A percentile compares a stretch with the other conserved stretches of the same genome.
phyloP scores from a whole-genome alignment of 2,329 filamentous ascomycete genomes.

The Fusarium incarnatum region DNA sequence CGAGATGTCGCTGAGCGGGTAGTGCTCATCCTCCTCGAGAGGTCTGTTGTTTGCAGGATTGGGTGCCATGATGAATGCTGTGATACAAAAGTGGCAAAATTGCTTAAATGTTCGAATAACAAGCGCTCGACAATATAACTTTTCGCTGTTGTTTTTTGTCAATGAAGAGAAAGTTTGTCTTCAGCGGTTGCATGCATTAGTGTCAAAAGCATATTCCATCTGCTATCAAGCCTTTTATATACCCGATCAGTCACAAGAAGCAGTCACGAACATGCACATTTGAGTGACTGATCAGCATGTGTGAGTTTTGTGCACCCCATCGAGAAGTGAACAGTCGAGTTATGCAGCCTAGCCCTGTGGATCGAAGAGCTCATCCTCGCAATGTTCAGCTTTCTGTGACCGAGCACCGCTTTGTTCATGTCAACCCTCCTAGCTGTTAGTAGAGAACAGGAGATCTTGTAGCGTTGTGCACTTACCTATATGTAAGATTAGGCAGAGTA shows the following conservation, averaged over 20 bases:
- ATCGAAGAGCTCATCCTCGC: background rate
- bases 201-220: background rate
- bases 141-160: background rate
- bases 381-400: slow-evolving; percentile 13
- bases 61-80: slow-evolving; percentile 19
- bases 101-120: slow-evolving; percentile 1
- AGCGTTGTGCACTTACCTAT: slow-evolving; percentile 9
- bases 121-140: background rate
- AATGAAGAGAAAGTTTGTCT: slow-evolving; percentile 3
- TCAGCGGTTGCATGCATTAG: background rate
- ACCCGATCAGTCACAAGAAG: background rate
- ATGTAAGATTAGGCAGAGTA: background rate
- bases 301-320: background rate
- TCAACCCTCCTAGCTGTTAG: slow-evolving; percentile 11
- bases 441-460: background rate
- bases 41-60: background rate
- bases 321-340: slow-evolving; percentile 15
- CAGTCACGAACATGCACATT: background rate
- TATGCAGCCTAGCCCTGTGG: slow-evolving; percentile 4
- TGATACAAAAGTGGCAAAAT: slow-evolving; percentile 9
- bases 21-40: background rate
- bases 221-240: slow-evolving; percentile 23
- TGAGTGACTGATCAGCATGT: background rate
- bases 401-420: background rate
- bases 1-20: slow-evolving; percentile 34